These are phyloP conservation scores for Lanmaoa rubissima DNA, from an alignment of 768 basidiomycete genomes.

Conservation along the genomic window DNA sequence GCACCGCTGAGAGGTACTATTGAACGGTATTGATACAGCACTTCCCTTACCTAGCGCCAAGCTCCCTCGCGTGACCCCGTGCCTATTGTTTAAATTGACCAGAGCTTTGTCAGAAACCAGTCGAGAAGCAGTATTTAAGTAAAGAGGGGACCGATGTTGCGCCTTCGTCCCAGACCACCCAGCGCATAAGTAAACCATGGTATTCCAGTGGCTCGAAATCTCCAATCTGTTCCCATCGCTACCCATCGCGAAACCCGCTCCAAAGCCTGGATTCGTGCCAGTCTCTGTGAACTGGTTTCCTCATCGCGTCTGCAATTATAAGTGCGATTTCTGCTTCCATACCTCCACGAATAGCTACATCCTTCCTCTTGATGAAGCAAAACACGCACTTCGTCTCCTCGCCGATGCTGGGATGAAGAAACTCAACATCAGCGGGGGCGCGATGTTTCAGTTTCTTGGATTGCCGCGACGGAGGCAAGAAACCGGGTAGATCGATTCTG, in stretches of 20 bases:
- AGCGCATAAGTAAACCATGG: background rate
- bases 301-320: conserved; percentile 27
- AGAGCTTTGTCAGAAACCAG: too few species aligned
- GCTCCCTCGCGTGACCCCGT: too few species aligned
- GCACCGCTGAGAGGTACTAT: too few species aligned
- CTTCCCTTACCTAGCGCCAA: too few species aligned
- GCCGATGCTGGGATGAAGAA: conserved; percentile 34
- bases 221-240: background rate
- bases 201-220: conserved; percentile 2
- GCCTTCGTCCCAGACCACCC: background rate
- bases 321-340: conserved; percentile 37
- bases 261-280: conserved; percentile 10
- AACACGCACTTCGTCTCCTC: conserved; percentile 29
- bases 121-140: background rate
- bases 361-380: conserved; percentile 32
- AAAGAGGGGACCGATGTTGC: background rate
- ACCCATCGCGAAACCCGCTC: background rate
- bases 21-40: background rate
- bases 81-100: too few species aligned
- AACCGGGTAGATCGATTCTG: conserved; percentile 14
- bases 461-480: conserved; percentile 33
- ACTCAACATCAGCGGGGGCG: conserved; percentile 33
- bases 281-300: conserved; percentile 19
- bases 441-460: conserved; percentile 28
- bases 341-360: conserved; percentile 27